A percentile compares a stretch with the other conserved stretches of the same genome.
phyloP scores from a whole-genome alignment of 306 rosid species.

The Gillenia trifoliata region DNA sequence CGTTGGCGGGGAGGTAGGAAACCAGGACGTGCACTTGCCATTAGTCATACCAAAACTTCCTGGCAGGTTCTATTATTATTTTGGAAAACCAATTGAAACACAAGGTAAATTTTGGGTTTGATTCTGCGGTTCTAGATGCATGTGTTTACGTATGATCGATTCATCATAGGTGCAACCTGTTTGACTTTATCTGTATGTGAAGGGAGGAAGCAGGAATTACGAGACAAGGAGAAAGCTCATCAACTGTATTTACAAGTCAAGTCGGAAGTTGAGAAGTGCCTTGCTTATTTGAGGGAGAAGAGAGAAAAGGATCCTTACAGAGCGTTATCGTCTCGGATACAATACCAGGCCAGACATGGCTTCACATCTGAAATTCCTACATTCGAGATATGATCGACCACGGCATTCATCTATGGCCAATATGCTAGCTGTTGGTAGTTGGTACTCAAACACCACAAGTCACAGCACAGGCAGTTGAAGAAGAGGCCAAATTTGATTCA shows the following conservation, averaged over 20 bases:
- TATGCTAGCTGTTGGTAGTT: neutral
- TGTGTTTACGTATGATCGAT: neutral
- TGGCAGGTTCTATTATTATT: conserved; percentile 72
- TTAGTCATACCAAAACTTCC: conserved; percentile 75
- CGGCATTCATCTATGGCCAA: too few species aligned
- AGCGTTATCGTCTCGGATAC: conserved; percentile 46
- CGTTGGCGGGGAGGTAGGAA: conserved; percentile 62
- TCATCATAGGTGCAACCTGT: neutral
- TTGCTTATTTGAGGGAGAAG: conserved; percentile 63
- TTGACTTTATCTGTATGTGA: conserved; percentile 10
- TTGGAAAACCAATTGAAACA: conserved; percentile 86
- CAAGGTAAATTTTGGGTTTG: conserved; percentile 36
- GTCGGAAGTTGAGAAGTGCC: conserved; percentile 62
- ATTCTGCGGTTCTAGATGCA: too few species aligned
- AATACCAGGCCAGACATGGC: conserved; percentile 58
- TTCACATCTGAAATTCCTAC: conserved; percentile 61
- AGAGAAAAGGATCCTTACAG: conserved; percentile 74
- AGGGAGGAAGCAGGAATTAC: conserved; percentile 64
- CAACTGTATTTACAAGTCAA: conserved; percentile 67
- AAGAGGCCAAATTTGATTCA: neutral
- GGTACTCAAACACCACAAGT: neutral
- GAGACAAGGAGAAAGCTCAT: conserved; percentile 48
- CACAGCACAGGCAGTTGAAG: neutral
- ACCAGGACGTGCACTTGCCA: conserved; percentile 66
- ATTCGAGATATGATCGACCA: conserved; percentile 39